These are phyloP conservation scores for Arthonia radiata DNA, from an alignment of 495 filamentous ascomycete species.

Conservation along the genomic window DNA sequence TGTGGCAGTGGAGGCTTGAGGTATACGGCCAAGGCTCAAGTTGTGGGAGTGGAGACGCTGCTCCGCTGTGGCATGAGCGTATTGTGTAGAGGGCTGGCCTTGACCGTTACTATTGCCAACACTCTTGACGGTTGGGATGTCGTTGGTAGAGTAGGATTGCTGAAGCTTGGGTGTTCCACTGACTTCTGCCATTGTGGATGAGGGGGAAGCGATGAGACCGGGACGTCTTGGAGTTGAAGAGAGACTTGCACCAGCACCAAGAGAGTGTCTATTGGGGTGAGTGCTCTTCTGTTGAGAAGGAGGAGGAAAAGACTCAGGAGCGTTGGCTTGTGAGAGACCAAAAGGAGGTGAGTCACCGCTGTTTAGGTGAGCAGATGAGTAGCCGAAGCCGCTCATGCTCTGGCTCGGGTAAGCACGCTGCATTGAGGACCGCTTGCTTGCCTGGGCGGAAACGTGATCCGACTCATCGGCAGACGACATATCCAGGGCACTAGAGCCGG, in stretches of 20 bases:
- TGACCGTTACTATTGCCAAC: slow-evolving; percentile 14
- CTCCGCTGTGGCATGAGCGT: no score
- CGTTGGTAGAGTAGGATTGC: slow-evolving; percentile 73
- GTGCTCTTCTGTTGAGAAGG: no score
- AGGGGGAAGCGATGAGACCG: slow-evolving; percentile 24
- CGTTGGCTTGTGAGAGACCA: not conserved
- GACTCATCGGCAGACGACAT: no score
- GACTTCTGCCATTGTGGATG: slow-evolving; percentile 5
- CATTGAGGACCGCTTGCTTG: no score
- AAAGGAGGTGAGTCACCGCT: not conserved
- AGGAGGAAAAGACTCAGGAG: not conserved
- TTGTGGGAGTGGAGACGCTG: slow-evolving; percentile 67
- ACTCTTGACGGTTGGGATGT: slow-evolving; percentile 67
- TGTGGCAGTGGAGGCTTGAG: no score
- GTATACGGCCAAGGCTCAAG: slow-evolving; percentile 54
- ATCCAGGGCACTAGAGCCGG: no score
- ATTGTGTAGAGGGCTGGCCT: slow-evolving; percentile 26
- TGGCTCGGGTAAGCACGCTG: no score
- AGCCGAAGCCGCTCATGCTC: no score
- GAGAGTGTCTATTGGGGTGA: not conserved
- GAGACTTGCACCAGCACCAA: slow-evolving; percentile 3
- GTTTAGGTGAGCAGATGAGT: no score
- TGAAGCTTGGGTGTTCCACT: slow-evolving; percentile 35
- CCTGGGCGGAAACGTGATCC: no score
- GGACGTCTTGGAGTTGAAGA: slow-evolving; percentile 9